These are phyloP conservation scores for Aureobasidium sp. DNA, from an alignment of 2,329 filamentous ascomycete genomes.

Conservation along the genomic window DNA sequence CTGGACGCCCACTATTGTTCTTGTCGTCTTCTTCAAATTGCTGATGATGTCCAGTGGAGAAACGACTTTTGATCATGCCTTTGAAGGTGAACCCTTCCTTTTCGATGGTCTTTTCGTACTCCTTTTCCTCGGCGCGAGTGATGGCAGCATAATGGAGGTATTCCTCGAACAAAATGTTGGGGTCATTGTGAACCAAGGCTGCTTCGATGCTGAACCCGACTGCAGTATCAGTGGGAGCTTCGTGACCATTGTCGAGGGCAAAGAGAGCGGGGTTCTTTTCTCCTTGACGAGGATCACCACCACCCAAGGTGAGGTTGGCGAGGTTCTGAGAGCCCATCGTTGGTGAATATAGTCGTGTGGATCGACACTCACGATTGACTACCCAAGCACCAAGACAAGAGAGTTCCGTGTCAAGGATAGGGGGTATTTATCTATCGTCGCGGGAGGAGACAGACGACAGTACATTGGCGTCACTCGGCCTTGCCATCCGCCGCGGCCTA, in stretches of 20 bases:
- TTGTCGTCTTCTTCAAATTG: not conserved
- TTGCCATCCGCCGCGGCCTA: not conserved
- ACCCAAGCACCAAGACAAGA: not conserved
- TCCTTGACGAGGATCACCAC: constrained; percentile 4
- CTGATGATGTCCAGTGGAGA: constrained; percentile 17
- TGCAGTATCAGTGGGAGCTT: not conserved
- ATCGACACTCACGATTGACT: not conserved
- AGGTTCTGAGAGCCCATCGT: constrained; percentile 5
- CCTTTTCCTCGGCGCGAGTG: constrained; percentile 18
- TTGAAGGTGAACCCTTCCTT: constrained; percentile 18
- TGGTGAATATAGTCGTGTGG: not conserved
- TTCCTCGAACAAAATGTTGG: constrained; percentile 23
- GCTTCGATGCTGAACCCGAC: constrained; percentile 7
- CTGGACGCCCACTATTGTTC: not conserved
- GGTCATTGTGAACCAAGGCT: constrained; percentile 18
- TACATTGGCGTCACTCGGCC: not conserved
- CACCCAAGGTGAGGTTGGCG: constrained; percentile 10
- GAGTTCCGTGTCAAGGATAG: not conserved
- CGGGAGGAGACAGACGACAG: not conserved
- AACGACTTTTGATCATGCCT: constrained; percentile 19
- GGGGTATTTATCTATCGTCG: not conserved
- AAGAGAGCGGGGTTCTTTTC: constrained; percentile 10
- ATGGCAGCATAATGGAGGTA: constrained; percentile 21
- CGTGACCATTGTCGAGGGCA: not conserved
- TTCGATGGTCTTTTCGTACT: constrained; percentile 19